A percentile compares a stretch with the other conserved stretches of the same genome.
phyloP scores from a whole-genome alignment of 768 basidiomycete species.

The Clavulina sp. region DNA sequence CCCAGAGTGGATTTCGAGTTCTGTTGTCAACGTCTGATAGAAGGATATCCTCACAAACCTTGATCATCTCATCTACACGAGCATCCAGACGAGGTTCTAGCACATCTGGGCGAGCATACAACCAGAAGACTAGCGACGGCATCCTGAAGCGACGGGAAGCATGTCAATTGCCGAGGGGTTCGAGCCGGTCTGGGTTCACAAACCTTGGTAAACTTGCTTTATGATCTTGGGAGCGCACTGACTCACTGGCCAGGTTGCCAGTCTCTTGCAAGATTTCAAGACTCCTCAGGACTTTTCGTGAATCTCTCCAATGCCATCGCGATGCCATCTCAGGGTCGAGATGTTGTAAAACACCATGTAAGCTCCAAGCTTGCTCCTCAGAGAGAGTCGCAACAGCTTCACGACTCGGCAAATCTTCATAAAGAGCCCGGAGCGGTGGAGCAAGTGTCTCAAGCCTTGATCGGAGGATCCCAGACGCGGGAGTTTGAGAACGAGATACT shows the following conservation, averaged over 20 bases:
- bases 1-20: conserved; percentile 4
- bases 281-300: conserved; percentile 72
- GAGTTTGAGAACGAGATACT: no score
- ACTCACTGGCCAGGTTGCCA: conserved; percentile 45
- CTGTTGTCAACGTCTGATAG: background rate
- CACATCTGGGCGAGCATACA: conserved; percentile 50
- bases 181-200: background rate
- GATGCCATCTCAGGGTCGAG: conserved; percentile 60
- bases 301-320: conserved; percentile 94
- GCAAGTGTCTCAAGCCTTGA: conserved; percentile 12
- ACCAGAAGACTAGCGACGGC: conserved; percentile 85
- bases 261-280: conserved; percentile 61
- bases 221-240: conserved; percentile 44
- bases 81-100: conserved; percentile 53
- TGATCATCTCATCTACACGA: conserved; percentile 80
- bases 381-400: conserved; percentile 38
- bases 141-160: conserved; percentile 44
- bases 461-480: no score
- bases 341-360: conserved; percentile 44
- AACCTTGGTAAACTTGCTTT: conserved; percentile 14
- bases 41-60: conserved; percentile 29
- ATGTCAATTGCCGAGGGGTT: background rate
- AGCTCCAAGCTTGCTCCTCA: conserved; percentile 38
- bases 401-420: conserved; percentile 38
- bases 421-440: conserved; percentile 21